A percentile compares a stretch with the other conserved stretches of the same genome.
Evolutionary conservation across 2,329 filamentous ascomycete genomes (phyloP).

Genomic region (Beauveria bassiana): DNA sequence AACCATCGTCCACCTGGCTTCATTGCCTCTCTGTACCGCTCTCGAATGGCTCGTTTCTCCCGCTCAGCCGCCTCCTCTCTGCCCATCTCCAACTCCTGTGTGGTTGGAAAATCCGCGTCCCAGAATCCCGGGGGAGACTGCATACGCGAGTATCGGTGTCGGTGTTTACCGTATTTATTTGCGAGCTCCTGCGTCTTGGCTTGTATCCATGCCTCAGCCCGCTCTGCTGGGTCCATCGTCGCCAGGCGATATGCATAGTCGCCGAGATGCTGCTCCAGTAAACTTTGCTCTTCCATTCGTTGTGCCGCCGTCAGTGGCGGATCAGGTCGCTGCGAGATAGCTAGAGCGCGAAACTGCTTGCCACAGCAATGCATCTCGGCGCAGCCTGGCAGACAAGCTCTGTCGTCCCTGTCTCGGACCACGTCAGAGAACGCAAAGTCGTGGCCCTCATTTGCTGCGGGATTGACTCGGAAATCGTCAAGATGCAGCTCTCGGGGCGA

Average conservation of each 20-base stretch:
- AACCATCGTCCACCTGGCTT: constrained; percentile 67
- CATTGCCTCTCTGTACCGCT: constrained; percentile 76
- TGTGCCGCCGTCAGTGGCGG: constrained; percentile 27
- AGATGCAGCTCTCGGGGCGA: constrained; percentile 50
- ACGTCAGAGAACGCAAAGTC: constrained; percentile 69
- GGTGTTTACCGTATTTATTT: constrained; percentile 68
- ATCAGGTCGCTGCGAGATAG: constrained; percentile 40
- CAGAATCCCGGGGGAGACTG: constrained; percentile 82
- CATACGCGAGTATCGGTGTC: constrained; percentile 63
- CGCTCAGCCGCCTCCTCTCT: constrained; percentile 55
- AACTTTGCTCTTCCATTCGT: constrained; percentile 35
- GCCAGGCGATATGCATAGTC: constrained; percentile 51
- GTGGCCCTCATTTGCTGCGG: constrained; percentile 59
- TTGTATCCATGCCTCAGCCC: constrained; percentile 60
- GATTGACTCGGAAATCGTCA: constrained; percentile 78
- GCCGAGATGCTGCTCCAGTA: constrained; percentile 51
- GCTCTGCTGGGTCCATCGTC: constrained; percentile 51
- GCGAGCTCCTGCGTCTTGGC: constrained; percentile 68
- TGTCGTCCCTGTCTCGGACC: constrained; percentile 60
- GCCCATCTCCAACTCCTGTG: constrained; percentile 68
- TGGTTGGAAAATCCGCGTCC: constrained; percentile 81
- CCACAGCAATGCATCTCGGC: constrained; percentile 71
- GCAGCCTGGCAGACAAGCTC: constrained; percentile 66
- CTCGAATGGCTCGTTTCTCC: constrained; percentile 57
- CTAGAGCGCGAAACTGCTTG: constrained; percentile 59